Conservation (phyloP, 2,329 filamentous ascomycete species). For the Claviceps purpurea region DNA sequence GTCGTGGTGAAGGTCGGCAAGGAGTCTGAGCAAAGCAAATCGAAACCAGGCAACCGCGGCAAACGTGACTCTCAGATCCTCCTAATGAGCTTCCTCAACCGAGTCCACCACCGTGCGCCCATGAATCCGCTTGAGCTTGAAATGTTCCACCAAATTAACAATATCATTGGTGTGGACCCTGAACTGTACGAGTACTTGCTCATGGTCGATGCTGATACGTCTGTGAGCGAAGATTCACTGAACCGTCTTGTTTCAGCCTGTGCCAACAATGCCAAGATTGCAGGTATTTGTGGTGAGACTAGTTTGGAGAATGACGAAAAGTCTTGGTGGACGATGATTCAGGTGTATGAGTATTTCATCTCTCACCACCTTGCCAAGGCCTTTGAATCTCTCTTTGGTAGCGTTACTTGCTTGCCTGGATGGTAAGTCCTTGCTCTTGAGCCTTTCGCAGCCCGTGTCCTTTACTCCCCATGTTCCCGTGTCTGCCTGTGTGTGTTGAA, state of each 20-base stretch:
- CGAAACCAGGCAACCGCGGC: constrained; percentile 93
- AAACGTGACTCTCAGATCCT: constrained; percentile 97
- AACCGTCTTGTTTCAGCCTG: constrained; percentile 88
- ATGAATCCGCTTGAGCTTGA: constrained; percentile 96
- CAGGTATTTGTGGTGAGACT: constrained; percentile 94
- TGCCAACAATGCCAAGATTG: constrained; percentile 88
- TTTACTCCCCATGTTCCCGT: background rate
- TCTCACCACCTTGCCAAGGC: constrained; percentile 94
- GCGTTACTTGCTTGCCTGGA: constrained; percentile 95
- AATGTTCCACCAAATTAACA: constrained; percentile 99
- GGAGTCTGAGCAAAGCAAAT: constrained; percentile 79
- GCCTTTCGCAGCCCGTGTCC: too few species aligned
- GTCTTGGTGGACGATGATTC: constrained; percentile 99
- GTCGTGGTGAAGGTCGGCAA: constrained; percentile 97
- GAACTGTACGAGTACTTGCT: constrained; percentile 94
- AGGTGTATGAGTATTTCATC: constrained; percentile 99
- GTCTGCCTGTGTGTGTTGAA: background rate
- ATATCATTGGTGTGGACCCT: constrained; percentile 94
- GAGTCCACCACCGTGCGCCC: constrained; percentile 81
- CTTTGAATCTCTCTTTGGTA: constrained; percentile 94
- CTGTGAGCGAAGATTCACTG: constrained; percentile 79
- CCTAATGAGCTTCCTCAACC: constrained; percentile 94
- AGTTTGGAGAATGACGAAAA: constrained; percentile 89
- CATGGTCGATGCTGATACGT: constrained; percentile 97
- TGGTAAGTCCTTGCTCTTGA: constrained; percentile 52